Conservation (phyloP, 257 asterid genomes). For the Orobanche coerulescens region DNA sequence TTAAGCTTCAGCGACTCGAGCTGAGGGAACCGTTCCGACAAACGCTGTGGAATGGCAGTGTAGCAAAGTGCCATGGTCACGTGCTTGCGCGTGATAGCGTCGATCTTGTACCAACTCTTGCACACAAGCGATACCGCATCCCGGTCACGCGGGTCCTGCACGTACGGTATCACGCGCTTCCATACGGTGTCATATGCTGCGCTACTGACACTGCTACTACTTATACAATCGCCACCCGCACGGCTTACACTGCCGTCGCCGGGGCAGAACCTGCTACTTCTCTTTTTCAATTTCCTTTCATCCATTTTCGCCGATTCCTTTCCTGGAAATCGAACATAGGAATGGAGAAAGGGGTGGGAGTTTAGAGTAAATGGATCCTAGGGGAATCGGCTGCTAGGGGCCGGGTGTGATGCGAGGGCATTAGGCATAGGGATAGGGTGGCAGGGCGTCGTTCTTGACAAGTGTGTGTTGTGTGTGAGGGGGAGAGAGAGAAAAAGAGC, state of each 20-base stretch:
- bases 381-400: not conserved
- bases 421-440: too few species aligned
- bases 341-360: not conserved
- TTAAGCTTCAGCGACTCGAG: constrained; percentile 71
- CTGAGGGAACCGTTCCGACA: constrained; percentile 55
- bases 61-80: constrained; percentile 80
- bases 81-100: constrained; percentile 65
- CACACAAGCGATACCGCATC: constrained; percentile 54
- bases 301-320: constrained; percentile 14
- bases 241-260: constrained; percentile 16
- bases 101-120: constrained; percentile 55
- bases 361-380: not conserved
- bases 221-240: not conserved
- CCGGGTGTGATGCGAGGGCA: too few species aligned
- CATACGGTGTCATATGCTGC: constrained; percentile 51
- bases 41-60: constrained; percentile 45
- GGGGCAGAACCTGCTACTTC: not conserved
- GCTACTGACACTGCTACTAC: constrained; percentile 15
- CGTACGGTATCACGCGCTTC: constrained; percentile 64
- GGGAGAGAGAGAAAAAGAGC: too few species aligned
- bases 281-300: constrained; percentile 9
- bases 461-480: too few species aligned
- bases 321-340: constrained; percentile 11
- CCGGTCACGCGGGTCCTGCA: constrained; percentile 62
- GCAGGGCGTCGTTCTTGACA: too few species aligned